Percentiles rank a stretch among this genome's conserved stretches.
Conservation (phyloP, 2,329 filamentous ascomycete genomes). For the Sphaerostilbella broomeana region DNA sequence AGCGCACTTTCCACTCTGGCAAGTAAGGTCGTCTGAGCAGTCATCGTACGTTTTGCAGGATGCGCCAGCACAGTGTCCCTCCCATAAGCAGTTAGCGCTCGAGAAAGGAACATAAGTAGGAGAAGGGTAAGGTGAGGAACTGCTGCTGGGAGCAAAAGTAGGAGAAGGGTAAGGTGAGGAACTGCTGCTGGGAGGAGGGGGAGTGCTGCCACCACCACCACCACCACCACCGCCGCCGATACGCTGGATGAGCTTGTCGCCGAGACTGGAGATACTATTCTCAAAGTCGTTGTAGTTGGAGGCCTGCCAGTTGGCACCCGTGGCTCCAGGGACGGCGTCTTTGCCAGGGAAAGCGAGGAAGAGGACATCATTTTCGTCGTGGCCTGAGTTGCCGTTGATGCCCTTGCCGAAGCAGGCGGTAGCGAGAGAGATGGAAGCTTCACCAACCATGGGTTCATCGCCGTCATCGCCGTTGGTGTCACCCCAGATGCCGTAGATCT, state of each 20-base stretch:
- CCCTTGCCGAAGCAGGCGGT: slow-evolving; percentile 48
- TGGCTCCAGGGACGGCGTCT: slow-evolving; percentile 49
- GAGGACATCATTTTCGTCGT: slow-evolving; percentile 51
- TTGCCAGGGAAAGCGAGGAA: slow-evolving; percentile 54
- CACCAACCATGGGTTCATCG: slow-evolving; percentile 42
- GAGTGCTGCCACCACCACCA: not conserved
- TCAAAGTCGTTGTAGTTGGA: slow-evolving; percentile 43
- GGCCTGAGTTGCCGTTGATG: slow-evolving; percentile 50
- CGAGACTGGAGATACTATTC: slow-evolving; percentile 43
- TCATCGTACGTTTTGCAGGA: slow-evolving; percentile 8
- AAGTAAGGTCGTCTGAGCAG: slow-evolving; percentile 16
- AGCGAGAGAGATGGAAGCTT: slow-evolving; percentile 51
- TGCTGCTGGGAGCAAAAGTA: too few relatives aligned
- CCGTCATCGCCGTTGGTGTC: slow-evolving; percentile 53
- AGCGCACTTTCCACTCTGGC: slow-evolving; percentile 17
- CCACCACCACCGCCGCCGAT: slow-evolving; percentile 17
- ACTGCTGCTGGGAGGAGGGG: slow-evolving; percentile 1
- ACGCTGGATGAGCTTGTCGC: slow-evolving; percentile 43
- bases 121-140: slow-evolving; percentile 1
- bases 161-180: too few relatives aligned
- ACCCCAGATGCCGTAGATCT: slow-evolving; percentile 56
- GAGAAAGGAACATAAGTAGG: too few relatives aligned
- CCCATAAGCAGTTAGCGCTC: slow-evolving; percentile 16
- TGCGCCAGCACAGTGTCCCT: slow-evolving; percentile 15
- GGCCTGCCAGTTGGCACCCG: slow-evolving; percentile 49